Evolutionary conservation across 2,329 filamentous ascomycete genomes (phyloP).

Genomic region (Pseudopithomyces chartarum): DNA sequence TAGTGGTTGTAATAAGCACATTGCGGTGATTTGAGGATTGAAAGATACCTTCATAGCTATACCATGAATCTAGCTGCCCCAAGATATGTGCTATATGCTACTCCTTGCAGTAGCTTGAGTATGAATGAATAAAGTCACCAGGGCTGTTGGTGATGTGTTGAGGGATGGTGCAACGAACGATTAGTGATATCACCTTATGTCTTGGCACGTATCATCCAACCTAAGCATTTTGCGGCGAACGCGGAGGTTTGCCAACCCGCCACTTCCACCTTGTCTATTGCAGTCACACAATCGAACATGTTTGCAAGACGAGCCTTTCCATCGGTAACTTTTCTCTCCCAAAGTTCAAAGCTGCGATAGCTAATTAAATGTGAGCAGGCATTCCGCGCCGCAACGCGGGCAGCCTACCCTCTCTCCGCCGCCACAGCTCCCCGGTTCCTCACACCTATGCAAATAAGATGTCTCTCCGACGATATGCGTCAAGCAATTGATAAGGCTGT

Average conservation of each 20-base stretch:
- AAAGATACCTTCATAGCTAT: too few relatives aligned
- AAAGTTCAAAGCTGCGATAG: background rate
- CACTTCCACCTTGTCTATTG: conserved; percentile 17
- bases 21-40: too few relatives aligned
- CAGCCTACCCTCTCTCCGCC: conserved; percentile 38
- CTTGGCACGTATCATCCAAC: conserved; percentile 23
- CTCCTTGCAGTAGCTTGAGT: too few relatives aligned
- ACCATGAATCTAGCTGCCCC: too few relatives aligned
- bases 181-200: conserved; percentile 13
- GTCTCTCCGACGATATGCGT: conserved; percentile 79
- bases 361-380: conserved; percentile 31
- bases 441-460: conserved; percentile 60
- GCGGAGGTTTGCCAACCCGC: conserved; percentile 19
- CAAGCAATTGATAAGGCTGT: conserved; percentile 91
- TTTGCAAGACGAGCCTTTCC: conserved; percentile 45
- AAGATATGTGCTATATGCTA: too few relatives aligned
- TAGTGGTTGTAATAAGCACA: too few relatives aligned
- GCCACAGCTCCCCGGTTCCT: conserved; percentile 51
- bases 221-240: conserved; percentile 32
- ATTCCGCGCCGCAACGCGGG: conserved; percentile 42
- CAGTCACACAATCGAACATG: conserved; percentile 32
- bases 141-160: background rate
- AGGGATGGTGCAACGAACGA: background rate
- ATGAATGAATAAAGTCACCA: background rate
- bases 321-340: conserved; percentile 26